Conservation (phyloP, 2,329 filamentous ascomycete species). For the Diplodia sapinea region DNA sequence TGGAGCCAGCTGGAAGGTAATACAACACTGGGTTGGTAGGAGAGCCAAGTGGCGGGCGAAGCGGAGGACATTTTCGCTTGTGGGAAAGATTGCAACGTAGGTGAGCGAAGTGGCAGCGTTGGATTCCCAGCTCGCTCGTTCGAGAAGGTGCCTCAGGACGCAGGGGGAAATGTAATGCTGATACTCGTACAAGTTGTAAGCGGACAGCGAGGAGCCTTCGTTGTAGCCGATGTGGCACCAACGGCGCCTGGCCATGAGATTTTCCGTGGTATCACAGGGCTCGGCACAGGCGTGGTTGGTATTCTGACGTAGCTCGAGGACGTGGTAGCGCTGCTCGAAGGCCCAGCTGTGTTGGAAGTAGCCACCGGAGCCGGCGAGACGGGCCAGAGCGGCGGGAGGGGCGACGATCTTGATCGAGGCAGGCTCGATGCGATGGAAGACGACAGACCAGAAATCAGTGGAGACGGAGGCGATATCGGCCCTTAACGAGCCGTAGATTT, state of each 20-base stretch:
- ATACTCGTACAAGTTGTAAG: slow-evolving; percentile 74
- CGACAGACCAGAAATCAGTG: slow-evolving; percentile 40
- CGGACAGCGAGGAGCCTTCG: slow-evolving; percentile 75
- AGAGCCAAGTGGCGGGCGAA: slow-evolving; percentile 32
- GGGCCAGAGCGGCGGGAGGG: slow-evolving; percentile 66
- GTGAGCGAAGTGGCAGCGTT: slow-evolving; percentile 52
- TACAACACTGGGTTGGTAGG: slow-evolving; percentile 41
- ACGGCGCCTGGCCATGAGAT: slow-evolving; percentile 63
- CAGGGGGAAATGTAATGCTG: slow-evolving; percentile 69
- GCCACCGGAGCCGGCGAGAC: slow-evolving; percentile 56
- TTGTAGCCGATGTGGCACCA: slow-evolving; percentile 73
- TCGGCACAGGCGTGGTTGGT: neutral
- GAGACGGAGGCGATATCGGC: neutral
- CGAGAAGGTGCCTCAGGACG: slow-evolving; percentile 51
- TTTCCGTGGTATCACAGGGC: slow-evolving; percentile 32
- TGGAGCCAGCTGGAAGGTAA: slow-evolving; percentile 53
- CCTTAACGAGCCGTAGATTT: neutral
- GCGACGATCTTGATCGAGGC: slow-evolving; percentile 53
- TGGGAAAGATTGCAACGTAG: slow-evolving; percentile 72
- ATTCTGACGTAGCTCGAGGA: slow-evolving; percentile 55
- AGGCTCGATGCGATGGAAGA: slow-evolving; percentile 43
- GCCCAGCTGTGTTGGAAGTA: slow-evolving; percentile 66
- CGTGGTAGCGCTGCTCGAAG: slow-evolving; percentile 68
- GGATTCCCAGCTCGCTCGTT: neutral
- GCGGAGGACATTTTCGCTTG: slow-evolving; percentile 61